These are phyloP conservation scores for Claviceps monticola DNA, from an alignment of 2,329 filamentous ascomycete genomes.

Conservation along the genomic window DNA sequence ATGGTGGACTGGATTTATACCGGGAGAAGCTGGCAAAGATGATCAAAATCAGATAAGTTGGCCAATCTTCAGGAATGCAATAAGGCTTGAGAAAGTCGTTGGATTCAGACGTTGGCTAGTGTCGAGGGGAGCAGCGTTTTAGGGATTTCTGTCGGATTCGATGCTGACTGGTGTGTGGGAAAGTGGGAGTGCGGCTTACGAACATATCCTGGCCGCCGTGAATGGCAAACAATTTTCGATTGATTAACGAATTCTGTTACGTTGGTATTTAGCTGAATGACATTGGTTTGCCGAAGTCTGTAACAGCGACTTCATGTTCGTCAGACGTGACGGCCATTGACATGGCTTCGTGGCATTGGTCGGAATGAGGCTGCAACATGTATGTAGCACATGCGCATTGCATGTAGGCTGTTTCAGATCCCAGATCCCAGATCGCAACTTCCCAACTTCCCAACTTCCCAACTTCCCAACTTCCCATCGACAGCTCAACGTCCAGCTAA, in stretches of 20 bases:
- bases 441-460: slow-evolving; percentile 2
- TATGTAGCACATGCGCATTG: neutral
- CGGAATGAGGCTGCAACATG: neutral
- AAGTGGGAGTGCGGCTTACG: neutral
- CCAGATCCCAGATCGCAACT: neutral
- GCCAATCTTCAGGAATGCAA: neutral
- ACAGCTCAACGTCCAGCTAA: neutral
- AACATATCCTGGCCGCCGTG: neutral
- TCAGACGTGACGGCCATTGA: neutral
- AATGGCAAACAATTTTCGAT: slow-evolving; percentile 1
- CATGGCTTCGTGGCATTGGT: neutral
- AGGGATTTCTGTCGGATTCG: neutral
- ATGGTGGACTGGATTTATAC: neutral
- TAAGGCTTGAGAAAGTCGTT: neutral
- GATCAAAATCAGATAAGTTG: neutral
- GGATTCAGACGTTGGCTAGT: neutral
- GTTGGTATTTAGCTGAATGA: neutral
- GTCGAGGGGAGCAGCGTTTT: neutral
- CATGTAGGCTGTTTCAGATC: slow-evolving; percentile 4
- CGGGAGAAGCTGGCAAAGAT: neutral
- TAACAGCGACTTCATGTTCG: neutral
- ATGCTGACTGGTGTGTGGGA: neutral
- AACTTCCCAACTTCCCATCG: slow-evolving; percentile 2
- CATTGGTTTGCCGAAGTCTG: neutral
- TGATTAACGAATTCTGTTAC: neutral